phyloP scores from a whole-genome alignment of 192 early-diverging fungal genomes.

The Entomortierella beljakovae region DNA sequence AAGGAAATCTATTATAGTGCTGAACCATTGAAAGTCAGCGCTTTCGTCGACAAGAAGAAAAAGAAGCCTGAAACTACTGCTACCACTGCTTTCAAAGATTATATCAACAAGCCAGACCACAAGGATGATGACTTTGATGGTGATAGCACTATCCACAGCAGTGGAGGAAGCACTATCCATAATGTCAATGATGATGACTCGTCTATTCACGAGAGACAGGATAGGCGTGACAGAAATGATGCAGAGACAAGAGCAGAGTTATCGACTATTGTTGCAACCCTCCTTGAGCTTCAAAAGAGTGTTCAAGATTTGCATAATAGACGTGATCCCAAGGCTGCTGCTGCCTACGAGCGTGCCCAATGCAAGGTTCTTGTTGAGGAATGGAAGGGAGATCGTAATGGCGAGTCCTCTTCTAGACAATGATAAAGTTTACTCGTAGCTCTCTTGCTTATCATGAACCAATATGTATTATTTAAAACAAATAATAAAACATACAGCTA shows the following conservation, averaged over 20 bases:
- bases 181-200: background rate
- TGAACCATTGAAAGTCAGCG: slow-evolving; percentile 10
- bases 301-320: slow-evolving; percentile 7
- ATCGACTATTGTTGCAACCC: background rate
- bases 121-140: background rate
- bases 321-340: slow-evolving; percentile 8
- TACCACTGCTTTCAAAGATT: background rate
- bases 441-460: too few relatives aligned
- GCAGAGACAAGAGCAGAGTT: background rate
- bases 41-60: slow-evolving; percentile 7
- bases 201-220: background rate
- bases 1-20: slow-evolving; percentile 23
- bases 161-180: background rate
- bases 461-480: too few relatives aligned
- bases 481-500: too few relatives aligned
- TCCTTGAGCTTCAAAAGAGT: slow-evolving; percentile 3
- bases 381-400: background rate
- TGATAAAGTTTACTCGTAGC: too few relatives aligned
- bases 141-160: background rate
- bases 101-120: background rate
- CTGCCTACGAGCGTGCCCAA: slow-evolving; percentile 5
- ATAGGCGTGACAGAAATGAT: background rate
- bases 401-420: background rate
- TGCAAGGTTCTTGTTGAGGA: slow-evolving; percentile 3
- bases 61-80: background rate